Base-by-base conservation (phyloP, 1,284 basidiomycete species). In the Trametes pubescens region DNA sequence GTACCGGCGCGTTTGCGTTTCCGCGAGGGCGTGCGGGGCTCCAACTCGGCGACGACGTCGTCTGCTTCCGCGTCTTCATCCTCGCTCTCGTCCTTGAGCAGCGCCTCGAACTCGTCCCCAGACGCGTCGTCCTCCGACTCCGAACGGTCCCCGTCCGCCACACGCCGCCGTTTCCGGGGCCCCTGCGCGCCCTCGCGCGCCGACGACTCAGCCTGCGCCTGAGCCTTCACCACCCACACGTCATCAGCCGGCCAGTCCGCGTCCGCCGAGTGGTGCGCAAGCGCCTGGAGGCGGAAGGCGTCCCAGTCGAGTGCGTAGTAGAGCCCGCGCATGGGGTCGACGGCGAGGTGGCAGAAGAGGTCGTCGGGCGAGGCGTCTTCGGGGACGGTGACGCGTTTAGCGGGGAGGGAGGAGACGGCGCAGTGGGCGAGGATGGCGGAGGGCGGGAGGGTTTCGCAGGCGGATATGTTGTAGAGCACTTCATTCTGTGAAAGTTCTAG, bases 221-320 rank as follows among this genome's bases (percentile, higher is more conserved):
- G 48, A 11, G 56, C 47, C 21, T 62, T 62, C 47, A 66, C 61
- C 0, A 43, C 43, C 67, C 69, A 70, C 9, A 43, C 16, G 4
- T 57, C 61, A 34, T 60, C 64, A 21, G 51, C 47, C 5, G 62
- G 62, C 65, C 67, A 69, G 7, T 64, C 44, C 0, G 2, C 56
- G 14, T 38, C 61, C 55, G 44, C 62, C 62, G 32, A 58, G 54
- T 71, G 70, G 18, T 71, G 65, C 2, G 65, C 64, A 56, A 85
- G 73, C 0, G 85, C 84, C 2, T 73, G 62, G 24, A 73, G 61
- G 35, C 74, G 79, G 68, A 87, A 86, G 13, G 62, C 64, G 37
- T 81, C 78, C 90, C 90, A 92, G 59, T 83, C 68, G 59, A 91
- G 80, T 6, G 81, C 75, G 64, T 88, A 92, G 74, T 85, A 91